Evolutionary conservation across 1,139 yeast species (phyloP), one percentile per base, ranked within the genome.

Genomic region (Groenewaldozyma auringiensis): DNA sequence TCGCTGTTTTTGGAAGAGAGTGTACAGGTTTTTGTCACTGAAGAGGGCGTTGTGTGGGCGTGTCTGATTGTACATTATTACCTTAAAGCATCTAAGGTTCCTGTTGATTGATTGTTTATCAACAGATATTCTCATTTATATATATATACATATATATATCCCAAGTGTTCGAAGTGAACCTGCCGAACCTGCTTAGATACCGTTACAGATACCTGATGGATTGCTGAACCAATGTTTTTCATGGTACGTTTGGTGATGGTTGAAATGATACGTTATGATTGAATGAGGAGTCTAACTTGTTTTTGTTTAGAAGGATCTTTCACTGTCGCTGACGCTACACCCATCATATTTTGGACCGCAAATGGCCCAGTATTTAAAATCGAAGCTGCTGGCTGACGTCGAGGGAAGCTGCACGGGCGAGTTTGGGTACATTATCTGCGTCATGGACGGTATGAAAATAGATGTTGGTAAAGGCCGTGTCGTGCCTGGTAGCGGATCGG

Each of bases 391-490:
- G 50, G 88, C 87, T 55, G 98, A 92, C 61, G 98, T 94, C 41
- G 99, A 92, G 67, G 99, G 99, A 18, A 88, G 97, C 1, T 94
- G 98, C 69, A 88, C 98, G 1, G 99, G 99, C 57, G 96, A 92
- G 65, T 92, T 92, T 68, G 99, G 99, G 4, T 92, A 92, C 66
- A 92, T 92, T 57, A 84, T 92, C 49, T 92, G 97, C 67, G 98
- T 92, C 37, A 74, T 92, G 63, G 98, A 92, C 62, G 87, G 95
- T 55, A 87, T 86, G 83, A 79, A 83, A 57, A 87, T 94, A 51
- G 96, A 92, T 62, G 95, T 92, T 40, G 98, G 96, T 43, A 83
- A 87, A 58, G 99, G 98, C 27, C 74, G 87, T 58, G 86, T 92
- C 52, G 76, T 92, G 43, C 95, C 98, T 1, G 83, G 92, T 11